Evolutionary conservation across 352 stramenopile genomes (phyloP), one percentile per base, ranked within the genome.

Genomic region (Lagenidium sp.): DNA sequence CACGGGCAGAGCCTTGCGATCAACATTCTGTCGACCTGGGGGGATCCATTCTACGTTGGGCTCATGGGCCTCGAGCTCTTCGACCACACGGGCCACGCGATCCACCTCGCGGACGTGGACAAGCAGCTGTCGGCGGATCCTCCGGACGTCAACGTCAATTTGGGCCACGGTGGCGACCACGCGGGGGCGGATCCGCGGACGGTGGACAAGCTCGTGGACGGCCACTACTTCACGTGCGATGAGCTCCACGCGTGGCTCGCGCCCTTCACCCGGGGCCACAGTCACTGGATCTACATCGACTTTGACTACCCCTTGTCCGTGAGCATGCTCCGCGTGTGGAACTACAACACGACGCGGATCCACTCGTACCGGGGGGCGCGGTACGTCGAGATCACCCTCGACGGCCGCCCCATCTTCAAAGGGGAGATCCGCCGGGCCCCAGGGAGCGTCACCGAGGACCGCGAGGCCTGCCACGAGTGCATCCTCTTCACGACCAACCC

Each of bases 51-150:
- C 54, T 96, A 96, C 51, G 76, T 96, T 2, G 86, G 86, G 0
- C 68, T 96, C 19, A 94, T 87, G 62, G 86, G 86, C 11, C 65
- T 96, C 19, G 86, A 96, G 41, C 37, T 95, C 20, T 96, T 94
- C 45, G 83, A 95, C 34, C 71, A 86, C 44, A 76, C 64, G 0
- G 85, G 85, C 6, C 65, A 86, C 35, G 60, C 57, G 0, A 54
- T 95, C 10, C 38, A 69, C 28, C 45, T 95, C 18, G 68, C 55
- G 4, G 63, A 87, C 37, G 44, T 73, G 29, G 65, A 85, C 49
- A 78, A 72, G 22, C 75, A 94, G 58, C 51, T 94, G 3, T 65
- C 68, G 20, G 83, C 84, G 4, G 70, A 88, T 34, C 84, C 84
- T 7, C 59, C 73, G 1, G 78, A 90, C 47, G 70, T 96, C 24